Evolutionary conservation across 257 asterid genomes (phyloP), one percentile per base, ranked within the genome.

Genomic region (Fraxinus americana): DNA sequence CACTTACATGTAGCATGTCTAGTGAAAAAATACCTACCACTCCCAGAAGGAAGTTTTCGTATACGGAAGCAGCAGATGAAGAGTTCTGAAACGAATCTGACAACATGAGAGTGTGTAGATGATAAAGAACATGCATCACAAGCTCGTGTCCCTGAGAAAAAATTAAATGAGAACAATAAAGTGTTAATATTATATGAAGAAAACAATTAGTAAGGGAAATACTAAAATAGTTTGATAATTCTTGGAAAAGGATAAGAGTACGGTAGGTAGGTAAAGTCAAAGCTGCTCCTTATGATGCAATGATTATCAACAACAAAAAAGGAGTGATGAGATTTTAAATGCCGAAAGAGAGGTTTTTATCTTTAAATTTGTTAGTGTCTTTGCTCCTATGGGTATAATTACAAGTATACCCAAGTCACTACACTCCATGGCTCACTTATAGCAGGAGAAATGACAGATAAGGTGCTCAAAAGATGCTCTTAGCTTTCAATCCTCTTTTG

Each of bases 121-220:
- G 93, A 87, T 89, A 96, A 27, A 93, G 96, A 83, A 93, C 91
- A 84, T 91, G 91, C 93, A 96, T 81, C 38, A 91, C 93, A 70
- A 92, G 95, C 88, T 96, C 99, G 29, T 93, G 99, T 38, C 98
- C 97, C 99, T 96, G 95, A 73, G 74, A 85, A 63, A 63, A 25
- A 63, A 7, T 59, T 23, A 32, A 3, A 76, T 50, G 43, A 63
- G 65, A 86, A 75, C 77, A 78, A 67, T 50, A 72, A 25, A 11
- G 77, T 36, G 38, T 16, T 78, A 36, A 67, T 1, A 73, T 27
- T 63, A 25, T 27, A 25, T 27, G 35, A 27, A 63, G 69, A 63
- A 25, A 63, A 63, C 69, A 63, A 63, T 63, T 63, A 27, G 70
- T 67, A 80, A 68, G 17, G 10, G n/a, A 71, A 69, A 12, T n/a